Percentiles rank a stretch among this genome's conserved stretches.
phyloP scores from a whole-genome alignment of 2,329 filamentous ascomycete genomes.

The Colletotrichum sp. region DNA sequence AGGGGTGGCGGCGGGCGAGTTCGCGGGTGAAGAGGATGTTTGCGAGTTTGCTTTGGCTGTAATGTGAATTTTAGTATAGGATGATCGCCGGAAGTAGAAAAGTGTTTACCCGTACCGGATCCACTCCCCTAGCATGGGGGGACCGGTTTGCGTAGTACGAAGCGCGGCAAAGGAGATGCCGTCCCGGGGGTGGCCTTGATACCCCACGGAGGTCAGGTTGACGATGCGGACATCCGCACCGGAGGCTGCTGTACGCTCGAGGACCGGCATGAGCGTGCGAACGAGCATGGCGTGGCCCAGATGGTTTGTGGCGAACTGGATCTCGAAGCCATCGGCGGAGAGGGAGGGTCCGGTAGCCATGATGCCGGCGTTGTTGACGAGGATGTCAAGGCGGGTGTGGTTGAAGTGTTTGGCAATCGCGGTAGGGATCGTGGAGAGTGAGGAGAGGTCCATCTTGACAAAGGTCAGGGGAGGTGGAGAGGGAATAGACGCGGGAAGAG shows the following conservation, averaged over 20 bases:
- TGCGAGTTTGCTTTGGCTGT: constrained; percentile 35
- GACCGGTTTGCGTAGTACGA: background rate
- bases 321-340: constrained; percentile 27
- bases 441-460: constrained; percentile 53
- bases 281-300: constrained; percentile 22
- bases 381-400: constrained; percentile 43
- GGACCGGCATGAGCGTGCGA: constrained; percentile 27
- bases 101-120: constrained; percentile 19
- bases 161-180: constrained; percentile 7
- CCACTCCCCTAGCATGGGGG: constrained; percentile 28
- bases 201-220: constrained; percentile 21
- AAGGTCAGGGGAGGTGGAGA: constrained; percentile 27
- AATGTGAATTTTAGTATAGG: background rate
- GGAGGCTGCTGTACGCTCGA: background rate
- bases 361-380: constrained; percentile 35
- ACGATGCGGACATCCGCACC: constrained; percentile 10
- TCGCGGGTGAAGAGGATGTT: constrained; percentile 35
- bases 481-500: constrained; percentile 12
- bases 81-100: background rate
- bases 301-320: constrained; percentile 29
- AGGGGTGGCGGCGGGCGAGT: constrained; percentile 30
- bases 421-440: constrained; percentile 47
- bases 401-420: constrained; percentile 5
- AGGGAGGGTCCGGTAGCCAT: constrained; percentile 1
- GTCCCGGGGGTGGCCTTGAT: constrained; percentile 6